Base-by-base conservation (phyloP, 2,329 filamentous ascomycete species). In the Arthrobotrys megalospora region DNA sequence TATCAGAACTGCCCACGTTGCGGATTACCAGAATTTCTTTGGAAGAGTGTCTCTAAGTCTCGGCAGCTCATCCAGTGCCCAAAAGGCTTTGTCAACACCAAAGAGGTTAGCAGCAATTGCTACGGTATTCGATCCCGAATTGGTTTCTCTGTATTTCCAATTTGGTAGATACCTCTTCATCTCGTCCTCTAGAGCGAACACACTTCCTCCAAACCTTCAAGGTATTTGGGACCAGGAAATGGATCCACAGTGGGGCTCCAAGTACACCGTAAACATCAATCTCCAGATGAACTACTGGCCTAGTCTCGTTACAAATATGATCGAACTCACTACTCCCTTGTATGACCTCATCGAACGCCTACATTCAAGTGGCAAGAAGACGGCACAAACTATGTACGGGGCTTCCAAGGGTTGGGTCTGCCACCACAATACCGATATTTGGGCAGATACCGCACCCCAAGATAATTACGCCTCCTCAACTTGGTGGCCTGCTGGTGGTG, bases 211-310 rank as follows among this genome's bases (percentile, higher is more conserved):
- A 0, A 86, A 84, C 47, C 83, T 86, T 0, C 85, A 87, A 79
- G 85, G 85, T 0, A 83, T 87, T 34, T 86, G 85, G 86, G 86
- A 86, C 62, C 81, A 83, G 0, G 82, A 83, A 7, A 85, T 85
- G 65, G 80, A 83, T 8, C 85, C 85, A 3, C 82, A 85, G 0
- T 88, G 87, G 86, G 86, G 86, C 2, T 84, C 83, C 16, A 87
- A 86, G 71, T 87, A 85, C 72, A 88, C 86, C 0, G 86, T 87
- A 79, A 87, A 88, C 76, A 87, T 88, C 81, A 88, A 88, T 53
- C 82, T 85, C 0, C 84, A 88, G 80, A 88, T 88, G 87, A 88
- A 88, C 79, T 88, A 88, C 80, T 88, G 86, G 86, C 84, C 83
- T 0, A 80, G 81, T 34, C 80, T 82, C 1, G 70, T 82, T 3